These are phyloP conservation scores for Penicillium paxilli DNA, from an alignment of 495 filamentous ascomycete species.

Conservation along the genomic window DNA sequence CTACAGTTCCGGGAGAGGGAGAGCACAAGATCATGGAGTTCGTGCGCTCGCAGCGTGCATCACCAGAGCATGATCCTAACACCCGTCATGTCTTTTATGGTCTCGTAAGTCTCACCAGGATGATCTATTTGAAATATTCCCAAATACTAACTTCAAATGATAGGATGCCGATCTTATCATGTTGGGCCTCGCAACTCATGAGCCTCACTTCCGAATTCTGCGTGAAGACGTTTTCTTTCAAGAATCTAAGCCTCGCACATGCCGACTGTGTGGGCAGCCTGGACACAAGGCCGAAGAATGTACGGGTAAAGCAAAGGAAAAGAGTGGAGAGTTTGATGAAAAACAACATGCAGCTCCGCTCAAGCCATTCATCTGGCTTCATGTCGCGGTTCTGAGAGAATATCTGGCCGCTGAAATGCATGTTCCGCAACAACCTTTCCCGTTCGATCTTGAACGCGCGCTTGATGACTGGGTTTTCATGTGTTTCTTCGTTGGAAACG, in stretches of 20 bases:
- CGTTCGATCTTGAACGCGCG: slow-evolving; percentile 90
- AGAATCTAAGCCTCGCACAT: slow-evolving; percentile 75
- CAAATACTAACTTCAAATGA: slow-evolving; percentile 20
- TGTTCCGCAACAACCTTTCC: slow-evolving; percentile 75
- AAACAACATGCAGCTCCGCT: slow-evolving; percentile 66
- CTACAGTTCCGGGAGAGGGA: slow-evolving; percentile 94
- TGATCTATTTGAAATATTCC: not conserved
- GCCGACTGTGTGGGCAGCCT: slow-evolving; percentile 84
- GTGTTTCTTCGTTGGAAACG: slow-evolving; percentile 99
- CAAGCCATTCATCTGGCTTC: slow-evolving; percentile 98
- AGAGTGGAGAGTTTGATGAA: slow-evolving; percentile 81
- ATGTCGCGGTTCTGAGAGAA: slow-evolving; percentile 87
- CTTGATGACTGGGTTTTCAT: slow-evolving; percentile 99
- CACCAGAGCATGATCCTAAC: slow-evolving; percentile 91
- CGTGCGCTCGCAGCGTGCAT: slow-evolving; percentile 86
- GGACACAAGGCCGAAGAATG: slow-evolving; percentile 87
- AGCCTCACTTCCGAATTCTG: slow-evolving; percentile 94
- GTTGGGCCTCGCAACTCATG: slow-evolving; percentile 94
- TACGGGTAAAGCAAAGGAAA: slow-evolving; percentile 78
- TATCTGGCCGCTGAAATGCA: slow-evolving; percentile 89
- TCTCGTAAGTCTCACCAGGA: slow-evolving; percentile 43
- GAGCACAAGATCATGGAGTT: slow-evolving; percentile 99
- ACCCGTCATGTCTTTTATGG: slow-evolving; percentile 96
- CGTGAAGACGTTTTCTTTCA: slow-evolving; percentile 97
- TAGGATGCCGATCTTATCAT: slow-evolving; percentile 97